Evolutionary conservation across 1,284 basidiomycete species (phyloP).

Genomic region (Boletellus deceptivus): DNA sequence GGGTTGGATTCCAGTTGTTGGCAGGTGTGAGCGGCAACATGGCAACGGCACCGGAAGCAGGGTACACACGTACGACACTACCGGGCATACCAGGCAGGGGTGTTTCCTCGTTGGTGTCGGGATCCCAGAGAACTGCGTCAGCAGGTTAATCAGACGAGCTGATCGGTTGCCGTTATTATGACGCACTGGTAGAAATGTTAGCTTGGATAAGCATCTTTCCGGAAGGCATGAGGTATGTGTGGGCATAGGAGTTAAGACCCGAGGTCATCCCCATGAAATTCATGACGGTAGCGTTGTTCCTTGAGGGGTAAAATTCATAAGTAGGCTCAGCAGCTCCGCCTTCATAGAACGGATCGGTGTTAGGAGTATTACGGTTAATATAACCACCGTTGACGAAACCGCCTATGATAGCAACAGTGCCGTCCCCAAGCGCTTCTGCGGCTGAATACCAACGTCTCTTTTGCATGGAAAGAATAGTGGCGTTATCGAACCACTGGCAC

Average conservation of each 20-base stretch:
- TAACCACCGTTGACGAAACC: slow-evolving; percentile 86
- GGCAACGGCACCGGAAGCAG: slow-evolving; percentile 85
- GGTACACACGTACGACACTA: slow-evolving; percentile 82
- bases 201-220: slow-evolving; percentile 86
- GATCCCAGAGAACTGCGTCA: slow-evolving; percentile 61
- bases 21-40: slow-evolving; percentile 90
- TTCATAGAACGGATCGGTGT: slow-evolving; percentile 59
- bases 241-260: slow-evolving; percentile 87
- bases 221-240: slow-evolving; percentile 82
- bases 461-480: slow-evolving; percentile 68
- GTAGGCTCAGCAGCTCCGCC: slow-evolving; percentile 67
- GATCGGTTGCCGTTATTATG: slow-evolving; percentile 13
- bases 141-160: slow-evolving; percentile 13
- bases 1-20: slow-evolving; percentile 84
- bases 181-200: slow-evolving; percentile 72
- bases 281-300: slow-evolving; percentile 59
- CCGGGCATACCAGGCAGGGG: slow-evolving; percentile 61
- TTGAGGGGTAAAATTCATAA: slow-evolving; percentile 82
- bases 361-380: slow-evolving; percentile 81
- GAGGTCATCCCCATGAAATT: slow-evolving; percentile 80
- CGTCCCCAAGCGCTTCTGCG: slow-evolving; percentile 72
- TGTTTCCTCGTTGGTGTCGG: slow-evolving; percentile 57
- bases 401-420: slow-evolving; percentile 70
- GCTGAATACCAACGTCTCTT: slow-evolving; percentile 86
- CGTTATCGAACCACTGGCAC: slow-evolving; percentile 82